Evolutionary conservation across 2,329 filamentous ascomycete genomes (phyloP), one percentile per base, ranked within the genome.

Genomic region (Aspergillus luchuensis): DNA sequence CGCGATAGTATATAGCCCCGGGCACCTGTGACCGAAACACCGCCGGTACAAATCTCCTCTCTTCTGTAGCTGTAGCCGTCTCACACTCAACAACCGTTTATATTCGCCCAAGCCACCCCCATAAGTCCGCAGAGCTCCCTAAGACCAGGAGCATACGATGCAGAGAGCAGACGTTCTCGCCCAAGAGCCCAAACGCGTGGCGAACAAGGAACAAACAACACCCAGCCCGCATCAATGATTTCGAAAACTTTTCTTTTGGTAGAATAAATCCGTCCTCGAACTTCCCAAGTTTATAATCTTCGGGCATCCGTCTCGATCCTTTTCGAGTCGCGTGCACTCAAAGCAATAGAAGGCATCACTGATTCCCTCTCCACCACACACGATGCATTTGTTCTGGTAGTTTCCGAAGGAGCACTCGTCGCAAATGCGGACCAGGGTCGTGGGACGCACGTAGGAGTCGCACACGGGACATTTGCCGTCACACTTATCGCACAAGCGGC

Each of bases 381-480:
- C 95, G 69, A 99, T 92, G 77, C 95, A 99, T 80, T 99, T 99
- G 83, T 99, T 99, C 82, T 98, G 95, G 83, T 97, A 99, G 85
- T 99, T 99, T 74, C 95, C 95, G 78, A 99, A 99, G 76, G 91
- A 93, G 84, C 95, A 99, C 81, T 99, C 95, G 82, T 99, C 95
- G 84, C 95, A 99, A 82, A 99, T 98, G 73, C 94, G 92, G 63
- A 96, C 95, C 59, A 98, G 89, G 8, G 95, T 98, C 28, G 95
- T 99, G 11, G 95, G 95, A 15, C 95, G 93, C 66, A 99, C 95
- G 85, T 99, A 99, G 63, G 91, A 96, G 78, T 99, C 95, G 87
- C 95, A 99, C 63, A 99, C 93, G 67, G 95, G 95, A 74, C 95
- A 99, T 83, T 99, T 99, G 79, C 95, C 95, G 82, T 99, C 95